phyloP scores from a whole-genome alignment of 176 grass and related monocot genomes.

The Oryza punctata region DNA sequence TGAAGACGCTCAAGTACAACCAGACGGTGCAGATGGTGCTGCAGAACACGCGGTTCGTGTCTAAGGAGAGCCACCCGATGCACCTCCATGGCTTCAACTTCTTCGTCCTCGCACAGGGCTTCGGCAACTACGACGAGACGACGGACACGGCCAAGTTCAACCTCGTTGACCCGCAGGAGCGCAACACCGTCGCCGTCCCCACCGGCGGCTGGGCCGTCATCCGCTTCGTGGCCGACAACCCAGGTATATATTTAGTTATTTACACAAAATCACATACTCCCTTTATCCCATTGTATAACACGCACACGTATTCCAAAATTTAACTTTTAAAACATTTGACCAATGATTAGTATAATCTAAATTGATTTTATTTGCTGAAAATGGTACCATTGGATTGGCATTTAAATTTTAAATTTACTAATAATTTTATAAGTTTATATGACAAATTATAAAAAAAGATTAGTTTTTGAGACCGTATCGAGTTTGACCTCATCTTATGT shows the following conservation, averaged over 20 bases:
- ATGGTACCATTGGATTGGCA: no score
- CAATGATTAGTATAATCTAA: no score
- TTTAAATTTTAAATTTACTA: no score
- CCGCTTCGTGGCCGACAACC: slow-evolving; percentile 58
- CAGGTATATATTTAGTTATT: neutral
- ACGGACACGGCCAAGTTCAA: slow-evolving; percentile 22
- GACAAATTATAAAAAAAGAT: no score
- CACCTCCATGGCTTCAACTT: slow-evolving; percentile 83
- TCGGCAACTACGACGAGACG: slow-evolving; percentile 55
- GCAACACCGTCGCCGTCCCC: slow-evolving; percentile 70
- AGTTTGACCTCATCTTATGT: no score
- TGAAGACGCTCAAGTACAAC: slow-evolving; percentile 53
- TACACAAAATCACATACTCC: no score
- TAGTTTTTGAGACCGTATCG: no score
- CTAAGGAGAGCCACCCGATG: slow-evolving; percentile 75
- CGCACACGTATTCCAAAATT: rapidly evolving
- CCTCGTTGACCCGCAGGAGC: slow-evolving; percentile 57
- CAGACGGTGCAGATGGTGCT: slow-evolving; percentile 71
- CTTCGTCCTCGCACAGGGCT: slow-evolving; percentile 69
- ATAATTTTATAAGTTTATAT: no score
- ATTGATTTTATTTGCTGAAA: no score
- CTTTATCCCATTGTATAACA: no score
- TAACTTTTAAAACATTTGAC: no score
- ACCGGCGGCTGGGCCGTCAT: slow-evolving; percentile 64
- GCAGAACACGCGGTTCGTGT: slow-evolving; percentile 61